Conservation (phyloP, 495 filamentous ascomycete species). For the Oidiodendron maius region DNA sequence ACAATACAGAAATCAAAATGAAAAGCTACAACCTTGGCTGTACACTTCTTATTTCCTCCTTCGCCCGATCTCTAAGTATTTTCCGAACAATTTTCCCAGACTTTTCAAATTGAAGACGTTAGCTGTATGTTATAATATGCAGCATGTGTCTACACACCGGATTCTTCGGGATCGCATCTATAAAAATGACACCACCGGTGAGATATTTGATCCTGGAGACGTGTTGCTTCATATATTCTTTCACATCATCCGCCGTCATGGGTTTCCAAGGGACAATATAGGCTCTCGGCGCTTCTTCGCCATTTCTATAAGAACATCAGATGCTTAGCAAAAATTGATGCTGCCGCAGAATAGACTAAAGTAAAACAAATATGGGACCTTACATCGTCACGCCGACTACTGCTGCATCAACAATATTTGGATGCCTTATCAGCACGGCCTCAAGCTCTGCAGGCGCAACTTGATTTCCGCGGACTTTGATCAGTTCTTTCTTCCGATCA, state of each 20-base stretch:
- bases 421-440: slow-evolving; percentile 64
- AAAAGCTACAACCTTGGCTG: too few species aligned
- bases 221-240: slow-evolving; percentile 26
- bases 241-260: slow-evolving; percentile 36
- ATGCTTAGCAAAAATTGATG: slow-evolving; percentile 52
- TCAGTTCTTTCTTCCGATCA: slow-evolving; percentile 76
- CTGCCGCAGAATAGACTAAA: too few species aligned
- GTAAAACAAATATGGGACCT: too few species aligned
- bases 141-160: too few species aligned
- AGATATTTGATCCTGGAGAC: slow-evolving; percentile 53
- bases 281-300: slow-evolving; percentile 5
- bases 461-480: slow-evolving; percentile 83
- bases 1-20: too few species aligned
- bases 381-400: slow-evolving; percentile 75
- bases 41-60: too few species aligned
- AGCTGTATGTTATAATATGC: too few species aligned
- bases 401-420: slow-evolving; percentile 64
- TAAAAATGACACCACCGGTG: slow-evolving; percentile 55
- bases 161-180: slow-evolving; percentile 59
- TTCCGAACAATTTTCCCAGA: slow-evolving; percentile 46
- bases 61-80: slow-evolving; percentile 12
- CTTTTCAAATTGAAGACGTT: too few species aligned
- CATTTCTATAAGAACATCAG: slow-evolving; percentile 21
- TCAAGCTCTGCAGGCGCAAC: slow-evolving; percentile 42
- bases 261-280: slow-evolving; percentile 1